Evolutionary conservation across 768 basidiomycete genomes (phyloP).

Genomic region (Calocybe indica): DNA sequence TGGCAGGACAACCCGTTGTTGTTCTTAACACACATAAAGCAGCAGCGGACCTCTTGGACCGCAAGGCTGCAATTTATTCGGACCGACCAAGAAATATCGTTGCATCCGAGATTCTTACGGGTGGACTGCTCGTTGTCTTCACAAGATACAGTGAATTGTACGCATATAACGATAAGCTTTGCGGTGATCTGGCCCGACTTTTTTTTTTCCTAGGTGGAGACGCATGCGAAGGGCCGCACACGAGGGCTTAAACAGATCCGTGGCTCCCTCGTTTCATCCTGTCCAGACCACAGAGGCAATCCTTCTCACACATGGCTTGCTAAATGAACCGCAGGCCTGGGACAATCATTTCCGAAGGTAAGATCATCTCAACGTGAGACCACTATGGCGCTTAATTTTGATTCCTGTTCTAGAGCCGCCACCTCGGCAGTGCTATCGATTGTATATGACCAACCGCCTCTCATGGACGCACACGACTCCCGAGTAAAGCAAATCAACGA

Average conservation of each 20-base stretch:
- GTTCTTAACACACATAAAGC: constrained; percentile 23
- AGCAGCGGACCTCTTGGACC: constrained; percentile 27
- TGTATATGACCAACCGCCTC: constrained; percentile 11
- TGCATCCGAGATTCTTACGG: constrained; percentile 21
- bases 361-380: not conserved
- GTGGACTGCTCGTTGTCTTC: constrained; percentile 21
- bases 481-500: constrained; percentile 9
- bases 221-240: constrained; percentile 26
- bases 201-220: constrained; percentile 22
- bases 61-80: constrained; percentile 18
- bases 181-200: not conserved
- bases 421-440: constrained; percentile 10
- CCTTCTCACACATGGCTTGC: constrained; percentile 19
- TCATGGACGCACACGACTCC: constrained; percentile 8
- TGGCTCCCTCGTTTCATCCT: constrained; percentile 14
- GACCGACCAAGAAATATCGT: constrained; percentile 21
- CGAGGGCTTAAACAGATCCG: constrained; percentile 22
- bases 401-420: constrained; percentile 5
- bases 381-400: not conserved
- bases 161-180: not conserved
- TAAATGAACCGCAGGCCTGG: constrained; percentile 21
- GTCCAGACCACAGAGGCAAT: constrained; percentile 23
- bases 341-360: constrained; percentile 21
- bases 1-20: constrained; percentile 15
- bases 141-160: constrained; percentile 15